Evolutionary conservation across 768 basidiomycete genomes (phyloP).

Genomic region (Hebeloma cylindrosporum): DNA sequence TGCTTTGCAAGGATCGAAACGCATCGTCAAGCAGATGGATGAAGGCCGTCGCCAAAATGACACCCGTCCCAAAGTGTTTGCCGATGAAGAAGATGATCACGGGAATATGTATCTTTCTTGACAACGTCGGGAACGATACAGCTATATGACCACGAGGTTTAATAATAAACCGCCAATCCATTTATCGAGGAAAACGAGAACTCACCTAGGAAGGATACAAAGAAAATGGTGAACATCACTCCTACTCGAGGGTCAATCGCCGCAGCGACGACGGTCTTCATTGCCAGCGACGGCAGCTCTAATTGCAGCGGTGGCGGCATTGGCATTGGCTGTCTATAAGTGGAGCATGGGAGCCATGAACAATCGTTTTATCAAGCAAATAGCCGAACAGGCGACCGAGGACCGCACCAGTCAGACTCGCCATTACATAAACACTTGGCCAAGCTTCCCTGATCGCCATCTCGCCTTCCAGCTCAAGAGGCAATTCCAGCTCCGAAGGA

Average conservation of each 20-base stretch:
- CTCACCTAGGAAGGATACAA: constrained; percentile 39
- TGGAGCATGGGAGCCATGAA: too few species aligned
- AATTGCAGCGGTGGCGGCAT: neutral
- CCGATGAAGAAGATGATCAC: constrained; percentile 77
- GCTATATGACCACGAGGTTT: constrained; percentile 35
- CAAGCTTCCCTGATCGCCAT: too few species aligned
- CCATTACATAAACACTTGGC: too few species aligned
- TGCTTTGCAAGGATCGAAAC: constrained; percentile 56
- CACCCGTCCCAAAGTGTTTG: constrained; percentile 86
- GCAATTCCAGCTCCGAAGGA: too few species aligned
- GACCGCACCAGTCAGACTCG: too few species aligned
- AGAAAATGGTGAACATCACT: constrained; percentile 54
- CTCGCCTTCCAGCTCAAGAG: too few species aligned
- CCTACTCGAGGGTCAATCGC: constrained; percentile 21
- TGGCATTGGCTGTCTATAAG: too few species aligned
- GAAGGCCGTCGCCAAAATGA: constrained; percentile 82
- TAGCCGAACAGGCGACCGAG: too few species aligned
- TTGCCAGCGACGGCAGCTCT: constrained; percentile 6
- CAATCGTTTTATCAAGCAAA: too few species aligned
- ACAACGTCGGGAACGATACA: constrained; percentile 71
- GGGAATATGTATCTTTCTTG: constrained; percentile 60
- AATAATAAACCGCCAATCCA: constrained; percentile 4
- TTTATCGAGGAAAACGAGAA: neutral
- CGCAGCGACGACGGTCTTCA: constrained; percentile 10
- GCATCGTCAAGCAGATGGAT: constrained; percentile 80